phyloP scores from a whole-genome alignment of 2,329 filamentous ascomycete genomes.

The Claviceps sp. region DNA sequence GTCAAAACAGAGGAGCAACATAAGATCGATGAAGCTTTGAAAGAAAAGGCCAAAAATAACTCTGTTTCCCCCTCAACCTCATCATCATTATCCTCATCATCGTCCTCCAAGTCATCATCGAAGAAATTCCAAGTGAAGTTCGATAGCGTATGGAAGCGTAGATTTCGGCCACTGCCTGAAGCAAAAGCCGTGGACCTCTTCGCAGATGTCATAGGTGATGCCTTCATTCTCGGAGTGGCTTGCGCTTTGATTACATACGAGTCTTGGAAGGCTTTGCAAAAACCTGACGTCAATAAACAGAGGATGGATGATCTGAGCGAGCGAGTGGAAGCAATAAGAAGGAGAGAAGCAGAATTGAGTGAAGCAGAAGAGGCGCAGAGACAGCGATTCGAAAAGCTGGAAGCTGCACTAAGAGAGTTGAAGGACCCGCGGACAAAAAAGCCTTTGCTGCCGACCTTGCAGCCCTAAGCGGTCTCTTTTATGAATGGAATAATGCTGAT shows the following conservation, averaged over 20 bases:
- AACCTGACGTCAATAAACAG: constrained; percentile 44
- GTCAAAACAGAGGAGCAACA: constrained; percentile 51
- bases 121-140: constrained; percentile 17
- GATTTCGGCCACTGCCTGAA: constrained; percentile 50
- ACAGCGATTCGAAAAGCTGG: constrained; percentile 37
- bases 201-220: constrained; percentile 50
- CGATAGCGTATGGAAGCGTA: constrained; percentile 46
- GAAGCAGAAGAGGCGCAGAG: constrained; percentile 29
- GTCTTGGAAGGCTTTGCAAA: constrained; percentile 43
- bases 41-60: constrained; percentile 20
- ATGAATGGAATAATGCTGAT: not conserved
- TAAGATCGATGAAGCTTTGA: constrained; percentile 37
- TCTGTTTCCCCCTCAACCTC: not conserved
- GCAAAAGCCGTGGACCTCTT: constrained; percentile 53
- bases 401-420: constrained; percentile 36
- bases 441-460: constrained; percentile 32
- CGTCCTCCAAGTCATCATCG: constrained; percentile 3
- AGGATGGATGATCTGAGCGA: constrained; percentile 36
- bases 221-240: constrained; percentile 48
- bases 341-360: constrained; percentile 35
- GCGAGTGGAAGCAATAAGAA: constrained; percentile 35
- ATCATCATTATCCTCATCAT: not conserved
- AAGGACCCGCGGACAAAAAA: constrained; percentile 44
- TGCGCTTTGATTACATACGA: constrained; percentile 46
- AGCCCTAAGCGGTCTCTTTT: constrained; percentile 6